phyloP scores from a whole-genome alignment of 768 basidiomycete species.

The Collybiopsis confluens region DNA sequence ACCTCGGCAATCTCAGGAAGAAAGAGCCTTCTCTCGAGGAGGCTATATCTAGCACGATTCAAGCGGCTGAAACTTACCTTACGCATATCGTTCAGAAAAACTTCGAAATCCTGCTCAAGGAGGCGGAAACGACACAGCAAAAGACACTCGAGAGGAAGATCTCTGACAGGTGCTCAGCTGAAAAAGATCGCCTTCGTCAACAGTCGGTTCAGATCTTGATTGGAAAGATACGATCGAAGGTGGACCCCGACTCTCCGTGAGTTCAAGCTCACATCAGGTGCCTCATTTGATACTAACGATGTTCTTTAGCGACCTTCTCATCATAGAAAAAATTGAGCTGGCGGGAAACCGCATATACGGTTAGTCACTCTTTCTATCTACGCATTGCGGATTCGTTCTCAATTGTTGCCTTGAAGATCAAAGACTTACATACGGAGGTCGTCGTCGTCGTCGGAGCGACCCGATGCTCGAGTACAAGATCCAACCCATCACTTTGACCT shows the following conservation, averaged over 20 bases:
- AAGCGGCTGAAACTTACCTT: slow-evolving; percentile 5
- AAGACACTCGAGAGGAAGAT: neutral
- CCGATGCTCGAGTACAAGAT: slow-evolving; percentile 24
- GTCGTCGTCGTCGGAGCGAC: slow-evolving; percentile 8
- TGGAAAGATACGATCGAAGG: neutral
- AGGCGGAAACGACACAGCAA: neutral
- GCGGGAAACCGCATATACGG: too few relatives aligned
- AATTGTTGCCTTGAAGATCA: neutral
- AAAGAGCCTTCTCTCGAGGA: slow-evolving; percentile 13
- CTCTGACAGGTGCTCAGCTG: neutral
- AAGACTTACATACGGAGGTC: neutral
- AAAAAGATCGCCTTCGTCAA: neutral
- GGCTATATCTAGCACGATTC: slow-evolving; percentile 2
- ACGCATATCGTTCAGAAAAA: slow-evolving; percentile 3
- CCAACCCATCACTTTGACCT: slow-evolving; percentile 16
- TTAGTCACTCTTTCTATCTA: too few relatives aligned
- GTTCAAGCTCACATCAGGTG: neutral
- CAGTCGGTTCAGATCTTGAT: neutral
- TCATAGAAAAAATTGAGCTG: too few relatives aligned
- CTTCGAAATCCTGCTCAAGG: neutral
- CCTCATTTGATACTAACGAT: too few relatives aligned
- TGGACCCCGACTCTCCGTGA: neutral
- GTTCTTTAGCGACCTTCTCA: too few relatives aligned
- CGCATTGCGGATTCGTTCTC: too few relatives aligned
- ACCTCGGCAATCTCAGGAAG: slow-evolving; percentile 9